Evolutionary conservation across 179 eudicot genomes (phyloP).

Genomic region (Silene noctiflora): DNA sequence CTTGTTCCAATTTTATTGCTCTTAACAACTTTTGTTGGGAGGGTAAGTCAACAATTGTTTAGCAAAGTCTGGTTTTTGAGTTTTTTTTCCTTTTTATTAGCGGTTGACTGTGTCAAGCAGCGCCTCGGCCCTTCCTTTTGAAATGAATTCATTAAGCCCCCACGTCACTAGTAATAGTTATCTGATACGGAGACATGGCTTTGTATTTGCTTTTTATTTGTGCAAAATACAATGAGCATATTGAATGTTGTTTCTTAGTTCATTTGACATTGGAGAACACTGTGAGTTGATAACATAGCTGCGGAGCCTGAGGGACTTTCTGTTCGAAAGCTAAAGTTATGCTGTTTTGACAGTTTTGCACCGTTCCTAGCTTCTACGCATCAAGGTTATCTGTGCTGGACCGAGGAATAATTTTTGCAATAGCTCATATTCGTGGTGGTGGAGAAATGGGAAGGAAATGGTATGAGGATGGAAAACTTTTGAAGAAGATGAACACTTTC

Average conservation of each 20-base stretch:
- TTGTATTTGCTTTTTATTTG: conserved; percentile 5
- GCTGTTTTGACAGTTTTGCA: conserved; percentile 43
- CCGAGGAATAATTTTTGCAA: conserved; percentile 68
- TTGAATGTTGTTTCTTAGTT: background rate
- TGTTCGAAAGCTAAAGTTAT: background rate
- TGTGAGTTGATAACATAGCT: conserved; percentile 5
- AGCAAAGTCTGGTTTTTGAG: no score
- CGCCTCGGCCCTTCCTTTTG: background rate
- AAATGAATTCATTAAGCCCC: background rate
- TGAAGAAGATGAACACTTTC: conserved; percentile 80
- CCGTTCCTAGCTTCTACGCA: conserved; percentile 63
- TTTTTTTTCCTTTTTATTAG: background rate
- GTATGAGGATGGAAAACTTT: conserved; percentile 82
- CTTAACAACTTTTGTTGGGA: no score
- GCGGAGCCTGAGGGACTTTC: background rate
- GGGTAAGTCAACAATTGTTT: no score
- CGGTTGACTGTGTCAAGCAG: background rate
- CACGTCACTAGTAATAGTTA: background rate
- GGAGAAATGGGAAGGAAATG: conserved; percentile 97
- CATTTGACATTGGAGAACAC: background rate
- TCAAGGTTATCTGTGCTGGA: conserved; percentile 80
- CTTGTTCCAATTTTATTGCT: no score
- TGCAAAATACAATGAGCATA: background rate
- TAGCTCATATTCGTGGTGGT: conserved; percentile 94
- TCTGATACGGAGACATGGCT: background rate